Base-by-base conservation (phyloP, 176 grass and related monocot species). In the Areca catechu region DNA sequence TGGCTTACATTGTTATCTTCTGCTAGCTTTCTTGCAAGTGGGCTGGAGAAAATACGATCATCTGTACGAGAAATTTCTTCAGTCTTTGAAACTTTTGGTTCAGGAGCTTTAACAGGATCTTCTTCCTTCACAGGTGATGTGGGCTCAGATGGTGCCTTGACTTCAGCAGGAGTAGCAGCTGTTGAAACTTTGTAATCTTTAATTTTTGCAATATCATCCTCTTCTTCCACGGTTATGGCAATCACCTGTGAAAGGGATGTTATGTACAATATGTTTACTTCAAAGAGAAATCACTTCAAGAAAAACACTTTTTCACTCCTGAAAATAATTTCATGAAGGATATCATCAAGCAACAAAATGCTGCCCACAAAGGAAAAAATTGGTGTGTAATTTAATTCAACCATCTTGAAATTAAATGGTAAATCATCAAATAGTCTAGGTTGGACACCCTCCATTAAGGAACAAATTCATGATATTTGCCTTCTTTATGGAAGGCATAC, bases 1-100 rank as follows among this genome's bases (percentile, higher is more conserved):
- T 63, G 14, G 27, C 72, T 62, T 54, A 80, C 92, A 71, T 96
- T 82, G 69, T 85, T 97, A 72, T 97, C 92, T 76, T 91, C 92
- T 28, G 92, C 92, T 37, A 91, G 66, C 74, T 97, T 97, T 63
- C 92, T 84, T 34, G 92, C 92, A 54, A 88, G 80, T 65, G 92
- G 92, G 30, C 86, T 91, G 51, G 80, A 57, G 52, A 91, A 97
- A 60, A 97, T 85, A 21, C 92, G 69, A 24, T 91, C 86, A 22
- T 83, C 83, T 54, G 70, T 49, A 62, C 25, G 74, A 74, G 77
- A 87, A 78, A 54, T 15, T 50, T 88, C 71, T 67, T 88, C 81
- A 3, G 51, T 76, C 58, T 78, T 88, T 28, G 71, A 1, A 23
- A 78, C 76, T 76, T 85, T 79, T 0, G 66, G 77, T 48, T 80